Percentiles rank a stretch among this genome's conserved stretches.
Evolutionary conservation across 1,284 basidiomycete genomes (phyloP).

Genomic region (Ceratobasidium sp.): DNA sequence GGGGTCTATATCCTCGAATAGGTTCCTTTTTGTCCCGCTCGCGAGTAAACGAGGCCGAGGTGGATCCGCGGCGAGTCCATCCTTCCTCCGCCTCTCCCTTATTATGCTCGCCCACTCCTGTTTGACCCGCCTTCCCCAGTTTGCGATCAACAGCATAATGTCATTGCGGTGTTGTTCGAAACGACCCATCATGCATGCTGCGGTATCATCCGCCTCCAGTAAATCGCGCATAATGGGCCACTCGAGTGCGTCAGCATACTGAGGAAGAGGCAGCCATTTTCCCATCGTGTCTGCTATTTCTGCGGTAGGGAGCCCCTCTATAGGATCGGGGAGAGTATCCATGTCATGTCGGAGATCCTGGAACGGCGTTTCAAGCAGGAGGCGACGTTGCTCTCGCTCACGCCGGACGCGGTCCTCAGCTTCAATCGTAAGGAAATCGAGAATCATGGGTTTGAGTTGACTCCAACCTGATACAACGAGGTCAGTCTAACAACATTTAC

Average conservation of each 20-base stretch:
- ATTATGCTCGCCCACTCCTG: background rate
- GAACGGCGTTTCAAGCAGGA: background rate
- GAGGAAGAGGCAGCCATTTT: background rate
- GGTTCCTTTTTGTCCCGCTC: background rate
- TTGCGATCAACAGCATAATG: background rate
- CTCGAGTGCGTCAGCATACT: background rate
- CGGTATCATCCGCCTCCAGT: background rate
- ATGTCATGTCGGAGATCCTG: background rate
- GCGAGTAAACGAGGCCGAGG: background rate
- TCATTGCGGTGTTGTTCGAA: background rate
- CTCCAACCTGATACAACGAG: background rate
- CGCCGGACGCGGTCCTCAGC: background rate
- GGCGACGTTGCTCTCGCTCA: background rate
- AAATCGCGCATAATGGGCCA: background rate
- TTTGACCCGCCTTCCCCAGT: slow-evolving; percentile 1
- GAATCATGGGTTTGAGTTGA: background rate
- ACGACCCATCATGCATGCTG: background rate
- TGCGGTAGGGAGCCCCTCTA: background rate
- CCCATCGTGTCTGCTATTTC: background rate
- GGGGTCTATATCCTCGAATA: background rate
- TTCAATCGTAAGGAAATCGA: background rate
- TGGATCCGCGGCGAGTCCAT: background rate
- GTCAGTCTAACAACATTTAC: background rate
- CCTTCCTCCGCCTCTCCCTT: background rate
- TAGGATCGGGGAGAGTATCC: background rate